Evolutionary conservation across 495 filamentous ascomycete genomes (phyloP).

Genomic region (Margaritispora aquatica): DNA sequence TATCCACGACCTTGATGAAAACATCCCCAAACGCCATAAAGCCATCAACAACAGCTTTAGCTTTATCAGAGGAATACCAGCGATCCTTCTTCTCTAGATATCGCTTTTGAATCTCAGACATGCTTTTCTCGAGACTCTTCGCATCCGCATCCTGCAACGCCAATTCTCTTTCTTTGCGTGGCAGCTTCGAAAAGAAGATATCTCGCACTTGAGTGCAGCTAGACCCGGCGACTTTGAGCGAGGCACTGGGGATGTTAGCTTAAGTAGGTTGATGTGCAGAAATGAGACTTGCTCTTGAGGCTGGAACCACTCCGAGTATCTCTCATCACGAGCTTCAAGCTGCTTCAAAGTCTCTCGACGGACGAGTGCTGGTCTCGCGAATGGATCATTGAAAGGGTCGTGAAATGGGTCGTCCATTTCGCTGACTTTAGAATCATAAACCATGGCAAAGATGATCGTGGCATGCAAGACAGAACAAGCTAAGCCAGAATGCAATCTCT

Average conservation of each 20-base stretch:
- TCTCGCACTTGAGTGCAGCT: not conserved
- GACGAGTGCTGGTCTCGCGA: not conserved
- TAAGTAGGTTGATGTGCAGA: too few species aligned
- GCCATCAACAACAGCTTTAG: not conserved
- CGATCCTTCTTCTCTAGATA: not conserved
- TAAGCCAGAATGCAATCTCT: too few species aligned
- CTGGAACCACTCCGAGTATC: conserved; percentile 3
- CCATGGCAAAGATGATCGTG: too few species aligned
- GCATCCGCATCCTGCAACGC: not conserved
- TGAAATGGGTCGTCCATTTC: conserved; percentile 4
- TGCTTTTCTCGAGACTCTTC: not conserved
- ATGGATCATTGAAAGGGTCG: too few species aligned
- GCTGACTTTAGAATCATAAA: too few species aligned
- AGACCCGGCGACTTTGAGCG: not conserved
- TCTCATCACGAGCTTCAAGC: not conserved
- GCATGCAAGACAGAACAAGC: too few species aligned
- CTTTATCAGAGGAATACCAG: not conserved
- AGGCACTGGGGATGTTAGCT: not conserved
- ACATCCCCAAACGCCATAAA: not conserved
- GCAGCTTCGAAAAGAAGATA: not conserved
- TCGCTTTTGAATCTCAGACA: not conserved
- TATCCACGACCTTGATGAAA: not conserved
- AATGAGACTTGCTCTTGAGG: not conserved
- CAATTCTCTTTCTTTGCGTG: not conserved
- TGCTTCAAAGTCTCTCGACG: not conserved